phyloP scores from a whole-genome alignment of 768 basidiomycete genomes.

The Amanita rimosa region DNA sequence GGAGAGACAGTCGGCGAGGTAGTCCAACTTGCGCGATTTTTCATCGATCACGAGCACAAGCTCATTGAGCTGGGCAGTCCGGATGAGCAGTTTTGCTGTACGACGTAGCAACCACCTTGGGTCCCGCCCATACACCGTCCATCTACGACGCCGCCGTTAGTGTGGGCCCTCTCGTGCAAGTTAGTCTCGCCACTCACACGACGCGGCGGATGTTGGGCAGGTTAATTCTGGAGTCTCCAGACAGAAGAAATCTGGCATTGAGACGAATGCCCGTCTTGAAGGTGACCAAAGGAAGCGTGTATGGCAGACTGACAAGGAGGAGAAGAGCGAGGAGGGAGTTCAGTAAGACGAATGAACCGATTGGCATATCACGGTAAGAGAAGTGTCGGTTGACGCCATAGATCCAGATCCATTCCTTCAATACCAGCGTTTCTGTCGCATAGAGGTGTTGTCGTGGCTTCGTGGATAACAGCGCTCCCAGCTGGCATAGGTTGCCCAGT shows the following conservation, averaged over 20 bases:
- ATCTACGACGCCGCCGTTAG: not conserved
- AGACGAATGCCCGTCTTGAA: not conserved
- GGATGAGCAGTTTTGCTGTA: not conserved
- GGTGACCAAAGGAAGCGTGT: not conserved
- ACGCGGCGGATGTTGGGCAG: not conserved
- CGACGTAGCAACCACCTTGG: not conserved
- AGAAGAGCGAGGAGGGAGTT: not conserved
- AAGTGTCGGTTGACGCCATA: not conserved
- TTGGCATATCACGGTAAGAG: not conserved
- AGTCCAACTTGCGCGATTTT: not conserved
- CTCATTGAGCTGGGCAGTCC: not conserved
- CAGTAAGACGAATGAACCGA: not conserved
- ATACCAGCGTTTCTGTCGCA: not conserved
- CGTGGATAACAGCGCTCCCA: not conserved
- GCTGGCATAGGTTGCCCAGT: not conserved
- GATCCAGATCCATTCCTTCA: not conserved
- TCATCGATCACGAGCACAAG: not conserved
- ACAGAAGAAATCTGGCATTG: not conserved
- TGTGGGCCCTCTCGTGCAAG: not conserved
- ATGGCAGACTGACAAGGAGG: not conserved
- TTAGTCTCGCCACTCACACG: not conserved
- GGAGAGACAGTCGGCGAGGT: not conserved
- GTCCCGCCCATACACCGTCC: not conserved
- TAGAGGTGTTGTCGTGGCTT: not conserved
- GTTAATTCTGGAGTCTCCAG: not conserved